These are phyloP conservation scores for Metarhizium album DNA, from an alignment of 2,329 filamentous ascomycete species.

Conservation along the genomic window DNA sequence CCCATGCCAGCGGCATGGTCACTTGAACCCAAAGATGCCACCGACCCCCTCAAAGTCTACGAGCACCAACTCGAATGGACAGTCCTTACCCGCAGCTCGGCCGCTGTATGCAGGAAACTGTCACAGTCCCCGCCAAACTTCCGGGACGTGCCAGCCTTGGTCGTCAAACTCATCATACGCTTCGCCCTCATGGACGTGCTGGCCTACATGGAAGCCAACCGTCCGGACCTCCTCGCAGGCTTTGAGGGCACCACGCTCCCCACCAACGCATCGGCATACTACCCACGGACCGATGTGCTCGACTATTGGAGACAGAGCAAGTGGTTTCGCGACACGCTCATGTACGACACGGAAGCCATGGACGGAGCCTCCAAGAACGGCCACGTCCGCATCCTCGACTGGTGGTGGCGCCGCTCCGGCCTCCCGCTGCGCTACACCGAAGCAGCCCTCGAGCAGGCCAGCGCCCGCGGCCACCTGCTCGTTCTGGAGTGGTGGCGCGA, in stretches of 20 bases:
- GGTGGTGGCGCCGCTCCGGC: constrained; percentile 75
- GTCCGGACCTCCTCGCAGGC: constrained; percentile 67
- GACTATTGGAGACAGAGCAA: constrained; percentile 85
- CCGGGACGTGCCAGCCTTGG: constrained; percentile 62
- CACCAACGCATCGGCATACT: constrained; percentile 79
- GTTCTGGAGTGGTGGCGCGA: constrained; percentile 92
- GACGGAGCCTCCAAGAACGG: constrained; percentile 81
- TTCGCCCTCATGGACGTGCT: constrained; percentile 77
- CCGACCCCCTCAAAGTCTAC: constrained; percentile 58
- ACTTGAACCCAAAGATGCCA: constrained; percentile 43
- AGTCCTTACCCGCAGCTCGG: constrained; percentile 61
- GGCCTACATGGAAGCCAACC: constrained; percentile 51
- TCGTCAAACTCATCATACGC: constrained; percentile 82
- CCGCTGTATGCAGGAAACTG: constrained; percentile 64
- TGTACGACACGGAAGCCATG: constrained; percentile 70
- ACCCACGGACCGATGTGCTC: constrained; percentile 72
- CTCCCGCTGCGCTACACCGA: constrained; percentile 79
- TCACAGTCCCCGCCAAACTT: constrained; percentile 60
- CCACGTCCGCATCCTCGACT: constrained; percentile 75
- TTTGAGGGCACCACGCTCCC: constrained; percentile 79
- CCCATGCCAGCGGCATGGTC: constrained; percentile 62
- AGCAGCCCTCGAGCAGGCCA: constrained; percentile 77
- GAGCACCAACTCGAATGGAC: constrained; percentile 78
- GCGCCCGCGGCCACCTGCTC: constrained; percentile 68
- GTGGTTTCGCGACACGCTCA: constrained; percentile 71